Evolutionary conservation across 768 basidiomycete genomes (phyloP), one percentile per base, ranked within the genome.

Genomic region (Leucocoprinus sp.): DNA sequence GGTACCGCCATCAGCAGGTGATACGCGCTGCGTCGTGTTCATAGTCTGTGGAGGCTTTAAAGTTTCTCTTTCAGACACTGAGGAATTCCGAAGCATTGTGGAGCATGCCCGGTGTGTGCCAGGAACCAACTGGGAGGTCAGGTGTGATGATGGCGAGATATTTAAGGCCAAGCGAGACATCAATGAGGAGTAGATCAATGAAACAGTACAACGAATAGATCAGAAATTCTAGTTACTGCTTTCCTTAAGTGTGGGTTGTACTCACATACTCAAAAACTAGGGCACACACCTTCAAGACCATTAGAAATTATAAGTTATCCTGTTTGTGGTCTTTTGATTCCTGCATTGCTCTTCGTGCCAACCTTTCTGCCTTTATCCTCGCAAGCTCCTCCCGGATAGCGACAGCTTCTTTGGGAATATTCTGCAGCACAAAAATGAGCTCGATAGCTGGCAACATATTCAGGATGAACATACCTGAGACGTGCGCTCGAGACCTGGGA

Each of bases 1-100:
- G 17, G 64, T 80, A 2, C 68, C 71, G n/a, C 53, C 52, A 26
- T 61, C 52, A 34, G 27, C 48, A 19, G 46, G 11, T 11, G 31
- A 55, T 27, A 50, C 54, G 37, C 61, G 65, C 23, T 64, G 60
- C 0, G 66, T 80, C n/a, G 76, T 84, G 1, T 83, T 83, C 58
- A 67, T 86, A 37, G 76, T 82, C 5, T 84, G 83, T 50, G 78
- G 81, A 6, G 86, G 87, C 0, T 79, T 80, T 61, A 87, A 86
- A 54, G 66, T 80, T 22, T 77, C 80, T 4, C 52, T 75, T 15
- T 60, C 66, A 5, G 82, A 82, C 2, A 59, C 78, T 39, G 57
- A 35, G 19, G 71, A 73, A 44, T 87, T 80, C 52, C 60, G 54
- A 45, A 54, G 55, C 18, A 57, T 70, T 23, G 53, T 75, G 19